Evolutionary conservation across 352 stramenopile genomes (phyloP).

Genomic region (Globisporangium parvum): DNA sequence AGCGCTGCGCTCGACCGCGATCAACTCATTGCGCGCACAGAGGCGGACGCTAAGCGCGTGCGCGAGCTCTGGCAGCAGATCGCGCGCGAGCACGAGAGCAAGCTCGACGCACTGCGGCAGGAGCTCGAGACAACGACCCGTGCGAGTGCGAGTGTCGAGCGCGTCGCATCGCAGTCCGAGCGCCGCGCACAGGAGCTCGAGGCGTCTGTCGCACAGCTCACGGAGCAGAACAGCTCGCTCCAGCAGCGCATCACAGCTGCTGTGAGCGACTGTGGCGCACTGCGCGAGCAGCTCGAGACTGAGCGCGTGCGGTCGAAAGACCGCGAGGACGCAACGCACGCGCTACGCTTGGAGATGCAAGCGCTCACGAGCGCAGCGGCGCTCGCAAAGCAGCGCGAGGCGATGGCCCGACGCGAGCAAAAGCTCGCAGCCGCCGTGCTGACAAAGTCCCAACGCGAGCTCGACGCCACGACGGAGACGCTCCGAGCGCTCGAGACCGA

Average conservation of each 20-base stretch:
- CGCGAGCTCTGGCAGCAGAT: slow-evolving; percentile 80
- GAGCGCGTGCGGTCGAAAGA: slow-evolving; percentile 31
- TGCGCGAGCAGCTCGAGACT: slow-evolving; percentile 23
- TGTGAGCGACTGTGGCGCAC: slow-evolving; percentile 17
- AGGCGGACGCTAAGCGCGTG: slow-evolving; percentile 64
- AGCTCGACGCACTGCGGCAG: slow-evolving; percentile 34
- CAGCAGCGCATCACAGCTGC: slow-evolving; percentile 29
- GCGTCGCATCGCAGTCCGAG: slow-evolving; percentile 18
- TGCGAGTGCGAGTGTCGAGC: slow-evolving; percentile 18
- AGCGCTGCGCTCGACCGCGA: slow-evolving; percentile 41
- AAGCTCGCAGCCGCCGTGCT: slow-evolving; percentile 28
- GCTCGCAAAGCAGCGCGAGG: slow-evolving; percentile 43
- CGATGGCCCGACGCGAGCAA: slow-evolving; percentile 34
- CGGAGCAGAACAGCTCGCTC: slow-evolving; percentile 32
- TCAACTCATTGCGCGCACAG: slow-evolving; percentile 55
- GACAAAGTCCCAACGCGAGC: slow-evolving; percentile 24
- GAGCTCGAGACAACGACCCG: slow-evolving; percentile 36
- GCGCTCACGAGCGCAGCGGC: slow-evolving; percentile 30
- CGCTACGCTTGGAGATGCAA: slow-evolving; percentile 32
- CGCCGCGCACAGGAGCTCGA: slow-evolving; percentile 32
- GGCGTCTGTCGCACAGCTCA: slow-evolving; percentile 18
- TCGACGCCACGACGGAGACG: slow-evolving; percentile 39
- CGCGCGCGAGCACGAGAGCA: slow-evolving; percentile 52
- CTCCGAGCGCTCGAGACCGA: slow-evolving; percentile 53
- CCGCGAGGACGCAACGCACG: slow-evolving; percentile 25